Evolutionary conservation across 1,284 basidiomycete genomes (phyloP).

Genomic region (Blastosporella zonata): DNA sequence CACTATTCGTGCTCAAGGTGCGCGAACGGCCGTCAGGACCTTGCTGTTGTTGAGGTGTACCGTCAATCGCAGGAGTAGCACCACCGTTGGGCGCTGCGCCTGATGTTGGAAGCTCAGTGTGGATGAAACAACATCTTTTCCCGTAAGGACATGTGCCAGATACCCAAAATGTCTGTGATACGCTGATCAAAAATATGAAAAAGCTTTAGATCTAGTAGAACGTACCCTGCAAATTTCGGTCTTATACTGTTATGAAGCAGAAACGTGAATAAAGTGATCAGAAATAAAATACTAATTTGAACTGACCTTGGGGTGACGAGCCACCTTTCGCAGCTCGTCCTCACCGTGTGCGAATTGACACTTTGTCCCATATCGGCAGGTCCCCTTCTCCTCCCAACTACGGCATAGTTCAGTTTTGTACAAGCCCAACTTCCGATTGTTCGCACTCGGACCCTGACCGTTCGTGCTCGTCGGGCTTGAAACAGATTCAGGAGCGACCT

Average conservation of each 20-base stretch:
- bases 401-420: conserved; percentile 93
- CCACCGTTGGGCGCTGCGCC: conserved; percentile 37
- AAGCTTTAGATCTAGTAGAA: conserved; percentile 18
- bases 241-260: conserved; percentile 63
- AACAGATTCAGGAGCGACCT: conserved; percentile 28
- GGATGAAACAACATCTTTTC: conserved; percentile 87
- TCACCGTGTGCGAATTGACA: conserved; percentile 92
- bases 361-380: conserved; percentile 83
- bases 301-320: conserved; percentile 82
- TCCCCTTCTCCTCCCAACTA: conserved; percentile 91
- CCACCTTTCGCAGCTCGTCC: conserved; percentile 77
- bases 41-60: conserved; percentile 46
- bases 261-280: conserved; percentile 13
- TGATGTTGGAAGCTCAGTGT: conserved; percentile 73
- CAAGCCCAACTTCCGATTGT: conserved; percentile 82
- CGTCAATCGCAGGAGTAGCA: conserved; percentile 44
- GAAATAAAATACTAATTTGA: conserved; percentile 2
- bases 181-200: conserved; percentile 16
- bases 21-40: conserved; percentile 59
- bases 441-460: conserved; percentile 71
- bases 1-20: conserved; percentile 70
- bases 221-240: conserved; percentile 86
- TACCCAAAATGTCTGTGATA: conserved; percentile 79
- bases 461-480: conserved; percentile 41
- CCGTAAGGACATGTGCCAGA: conserved; percentile 89